phyloP scores from a whole-genome alignment of 768 basidiomycete species.

The Suillus variegatus region DNA sequence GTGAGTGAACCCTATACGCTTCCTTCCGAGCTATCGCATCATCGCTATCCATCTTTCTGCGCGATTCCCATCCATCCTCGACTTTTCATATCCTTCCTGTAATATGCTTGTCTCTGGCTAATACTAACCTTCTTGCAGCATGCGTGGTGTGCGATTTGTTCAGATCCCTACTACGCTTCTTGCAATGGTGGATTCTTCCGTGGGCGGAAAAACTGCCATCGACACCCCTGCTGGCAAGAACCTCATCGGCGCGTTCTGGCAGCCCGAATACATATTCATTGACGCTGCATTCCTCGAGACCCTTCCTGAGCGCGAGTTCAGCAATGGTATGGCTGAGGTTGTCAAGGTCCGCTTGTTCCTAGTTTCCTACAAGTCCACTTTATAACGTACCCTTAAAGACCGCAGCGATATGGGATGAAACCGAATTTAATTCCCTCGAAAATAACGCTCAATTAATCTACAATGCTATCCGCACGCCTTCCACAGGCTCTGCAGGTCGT shows the following conservation, averaged over 20 bases:
- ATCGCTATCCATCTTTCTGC: neutral
- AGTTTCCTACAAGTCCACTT: neutral
- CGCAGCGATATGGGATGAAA: conserved; percentile 97
- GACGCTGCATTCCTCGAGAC: conserved; percentile 96
- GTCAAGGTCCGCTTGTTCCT: conserved; percentile 70
- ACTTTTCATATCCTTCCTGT: conserved; percentile 3
- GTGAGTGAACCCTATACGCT: conserved; percentile 45
- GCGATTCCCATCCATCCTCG: neutral
- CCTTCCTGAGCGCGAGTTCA: conserved; percentile 88
- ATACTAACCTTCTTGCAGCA: conserved; percentile 50
- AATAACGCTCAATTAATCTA: conserved; percentile 83
- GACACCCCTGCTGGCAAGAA: conserved; percentile 99
- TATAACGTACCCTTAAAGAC: conserved; percentile 54
- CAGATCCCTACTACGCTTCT: conserved; percentile 97
- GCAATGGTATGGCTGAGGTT: conserved; percentile 99
- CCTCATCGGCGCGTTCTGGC: conserved; percentile 98
- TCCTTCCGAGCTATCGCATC: neutral
- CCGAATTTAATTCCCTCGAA: conserved; percentile 87
- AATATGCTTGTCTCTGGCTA: neutral
- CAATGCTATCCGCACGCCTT: conserved; percentile 68
- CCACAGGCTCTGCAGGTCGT: conserved; percentile 56
- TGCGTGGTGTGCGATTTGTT: conserved; percentile 94
- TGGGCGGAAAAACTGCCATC: conserved; percentile 99
- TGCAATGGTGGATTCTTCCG: conserved; percentile 98
- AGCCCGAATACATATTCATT: conserved; percentile 96